Evolutionary conservation across 768 basidiomycete genomes (phyloP), one percentile per base, ranked within the genome.

Genomic region (Scleroderma citrinum): DNA sequence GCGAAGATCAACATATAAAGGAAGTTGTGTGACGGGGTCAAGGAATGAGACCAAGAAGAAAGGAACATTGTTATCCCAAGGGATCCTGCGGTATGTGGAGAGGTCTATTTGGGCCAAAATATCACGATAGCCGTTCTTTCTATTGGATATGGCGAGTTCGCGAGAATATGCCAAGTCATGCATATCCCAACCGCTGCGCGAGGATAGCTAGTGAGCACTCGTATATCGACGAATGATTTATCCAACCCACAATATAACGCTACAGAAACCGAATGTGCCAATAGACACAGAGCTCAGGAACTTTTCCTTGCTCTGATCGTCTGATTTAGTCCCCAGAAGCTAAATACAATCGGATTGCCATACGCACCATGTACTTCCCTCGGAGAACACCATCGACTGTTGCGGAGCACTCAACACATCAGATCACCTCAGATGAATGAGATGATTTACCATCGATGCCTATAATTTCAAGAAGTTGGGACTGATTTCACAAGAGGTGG

Each of bases 31-130:
- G 20, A 88, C 83, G 0, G 96, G 94, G 61, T 97, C 89, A 26
- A 86, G 61, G 72, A 96, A 98, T 1, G 85, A 88, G 32, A 95
- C 76, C 6, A 99, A 74, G 73, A 98, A 98, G 69, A 98, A 92
- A 0, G 96, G 89, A 1, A 92, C 83, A 52, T 94, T 76, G 55
- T 86, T 75, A 65, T 97, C 92, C 89, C 92, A 93, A 51, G 89
- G 87, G 48, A 98, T 85, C 20, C 91, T 79, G 16, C 96, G 85
- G 64, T 80, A 95, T 1, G 87, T 90, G 1, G 85, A 80, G 14
- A 96, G 74, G 65, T 98, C 95, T 52, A 99, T 86, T 29, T 74
- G 67, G 7, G 96, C 96, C 32, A 88, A 68, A 41, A 99, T 68
- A 63, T 99, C 96, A 5, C 83, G 79, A 69, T 93, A 98, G 1